Base-by-base conservation (phyloP, 225 moss, liverwort and hornwort species). In the Asterella californica region DNA sequence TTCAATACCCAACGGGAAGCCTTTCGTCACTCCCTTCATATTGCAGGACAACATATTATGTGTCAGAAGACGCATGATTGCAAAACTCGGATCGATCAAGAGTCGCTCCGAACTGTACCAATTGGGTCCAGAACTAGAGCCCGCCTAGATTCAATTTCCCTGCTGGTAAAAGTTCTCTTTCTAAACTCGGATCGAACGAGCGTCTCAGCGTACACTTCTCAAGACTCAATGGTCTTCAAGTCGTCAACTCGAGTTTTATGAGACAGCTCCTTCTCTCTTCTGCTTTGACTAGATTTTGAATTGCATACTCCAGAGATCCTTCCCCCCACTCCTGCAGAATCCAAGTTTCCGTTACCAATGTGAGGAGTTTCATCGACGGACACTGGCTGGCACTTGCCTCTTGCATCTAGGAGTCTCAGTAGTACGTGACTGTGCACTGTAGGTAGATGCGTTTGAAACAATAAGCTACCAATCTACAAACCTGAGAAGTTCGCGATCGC, bases 21-120 rank as follows among this genome's bases (percentile, higher is more conserved):
- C 97, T 71, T 92, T 99, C 45, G 88, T 90, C 55, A 95, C 95
- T 49, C 97, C 97, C 87, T 92, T 99, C 74, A 95, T 93, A 88
- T 94, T 99, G 87, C 95, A 99, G 30, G 97, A 89, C 19, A 99
- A 85, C 94, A 99, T 93, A 78, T 99, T 99, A 83, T 99, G 97
- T 71, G 94, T 93, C 76, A 99, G 82, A 14, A 95, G 91, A 90
- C 93, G 90, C 97, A 99, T 99, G 54, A 37, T 68, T 63, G 22
- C 76, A 5, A 12, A 45, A 22, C 8, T 70, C 70, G 3, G 25
- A 38, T 42, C 38, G 3, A 70, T 65, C 38, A 0, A 70, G 17
- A 21, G 38, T 21, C 30, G 14, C 3, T 36, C 70, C 42, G 37
- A n/a, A 70, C 42, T 10, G 6, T 10, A 24, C 21, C 22, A 45